These are phyloP conservation scores for Fusarium sp. DNA, from an alignment of 2,329 filamentous ascomycete genomes.

Conservation along the genomic window DNA sequence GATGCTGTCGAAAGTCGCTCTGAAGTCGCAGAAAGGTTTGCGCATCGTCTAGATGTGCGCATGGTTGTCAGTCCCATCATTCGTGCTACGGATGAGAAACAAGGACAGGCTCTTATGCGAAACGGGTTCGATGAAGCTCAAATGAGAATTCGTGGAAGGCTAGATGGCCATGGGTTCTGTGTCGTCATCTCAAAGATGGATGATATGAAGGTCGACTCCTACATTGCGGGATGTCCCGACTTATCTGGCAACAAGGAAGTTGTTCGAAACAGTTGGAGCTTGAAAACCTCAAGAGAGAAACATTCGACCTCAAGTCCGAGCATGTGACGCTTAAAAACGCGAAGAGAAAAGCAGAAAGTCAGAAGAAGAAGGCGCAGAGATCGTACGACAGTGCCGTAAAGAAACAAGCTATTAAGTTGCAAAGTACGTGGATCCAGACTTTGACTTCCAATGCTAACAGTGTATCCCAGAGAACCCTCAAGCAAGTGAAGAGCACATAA, in stretches of 20 bases:
- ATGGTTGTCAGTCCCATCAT: constrained; percentile 47
- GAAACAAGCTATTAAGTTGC: background rate
- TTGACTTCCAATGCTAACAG: background rate
- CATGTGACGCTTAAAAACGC: background rate
- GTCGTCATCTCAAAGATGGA: constrained; percentile 51
- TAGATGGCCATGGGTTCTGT: constrained; percentile 42
- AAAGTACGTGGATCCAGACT: background rate
- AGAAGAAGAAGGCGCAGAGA: background rate
- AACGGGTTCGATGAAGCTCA: constrained; percentile 44
- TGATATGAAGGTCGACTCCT: constrained; percentile 27
- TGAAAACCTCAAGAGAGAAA: background rate
- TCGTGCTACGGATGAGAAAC: constrained; percentile 49
- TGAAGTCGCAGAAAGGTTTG: constrained; percentile 37
- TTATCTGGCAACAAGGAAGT: background rate
- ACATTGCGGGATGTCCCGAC: constrained; percentile 3
- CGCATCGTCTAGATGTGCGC: constrained; percentile 43
- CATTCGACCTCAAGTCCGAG: background rate
- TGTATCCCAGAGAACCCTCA: background rate
- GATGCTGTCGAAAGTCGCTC: constrained; percentile 54
- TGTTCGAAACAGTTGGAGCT: background rate
- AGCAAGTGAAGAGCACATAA: background rate
- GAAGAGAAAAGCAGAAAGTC: background rate
- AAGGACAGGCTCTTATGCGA: constrained; percentile 40
- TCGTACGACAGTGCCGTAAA: background rate
- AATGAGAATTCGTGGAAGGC: constrained; percentile 49